phyloP scores from a whole-genome alignment of 768 basidiomycete species.

The Leccinum longicurvipes region DNA sequence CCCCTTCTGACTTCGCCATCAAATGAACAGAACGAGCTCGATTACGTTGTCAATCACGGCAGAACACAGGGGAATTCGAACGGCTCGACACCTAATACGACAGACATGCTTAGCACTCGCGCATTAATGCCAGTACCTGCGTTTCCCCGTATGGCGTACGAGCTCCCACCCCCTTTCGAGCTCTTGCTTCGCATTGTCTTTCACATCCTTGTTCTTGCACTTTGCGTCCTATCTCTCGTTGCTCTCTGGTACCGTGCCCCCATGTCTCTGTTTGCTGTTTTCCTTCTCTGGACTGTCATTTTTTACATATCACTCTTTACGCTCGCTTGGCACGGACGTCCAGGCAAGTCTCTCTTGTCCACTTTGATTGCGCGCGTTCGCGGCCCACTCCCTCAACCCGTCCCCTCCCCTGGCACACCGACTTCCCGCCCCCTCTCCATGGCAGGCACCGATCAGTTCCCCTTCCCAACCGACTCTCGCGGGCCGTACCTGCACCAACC shows the following conservation, averaged over 20 bases:
- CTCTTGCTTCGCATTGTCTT: constrained; percentile 48
- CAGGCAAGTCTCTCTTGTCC: constrained; percentile 56
- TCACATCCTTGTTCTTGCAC: constrained; percentile 56
- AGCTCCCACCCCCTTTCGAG: constrained; percentile 37
- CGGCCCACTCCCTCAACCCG: constrained; percentile 24
- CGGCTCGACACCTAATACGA: constrained; percentile 49
- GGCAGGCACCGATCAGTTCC: constrained; percentile 39
- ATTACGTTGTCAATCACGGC: constrained; percentile 60
- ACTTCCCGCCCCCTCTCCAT: constrained; percentile 40
- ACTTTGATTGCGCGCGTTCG: constrained; percentile 46
- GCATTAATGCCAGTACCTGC: constrained; percentile 30
- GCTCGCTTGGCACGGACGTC: constrained; percentile 57
- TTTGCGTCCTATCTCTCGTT: constrained; percentile 54
- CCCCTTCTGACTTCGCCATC: constrained; percentile 10
- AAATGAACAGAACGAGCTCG: constrained; percentile 61
- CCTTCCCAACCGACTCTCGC: constrained; percentile 42
- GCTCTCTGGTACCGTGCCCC: constrained; percentile 58
- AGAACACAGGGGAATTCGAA: constrained; percentile 38
- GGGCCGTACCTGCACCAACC: constrained; percentile 73
- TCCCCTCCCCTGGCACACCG: constrained; percentile 35
- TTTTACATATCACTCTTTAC: constrained; percentile 55
- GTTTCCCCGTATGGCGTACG: constrained; percentile 22
- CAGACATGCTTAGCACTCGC: constrained; percentile 46
- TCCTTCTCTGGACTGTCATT: constrained; percentile 56
- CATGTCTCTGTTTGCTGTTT: constrained; percentile 55